Percentiles rank a stretch among this genome's conserved stretches.
phyloP scores from a whole-genome alignment of 768 basidiomycete species.

The Hericium erinaceus region DNA sequence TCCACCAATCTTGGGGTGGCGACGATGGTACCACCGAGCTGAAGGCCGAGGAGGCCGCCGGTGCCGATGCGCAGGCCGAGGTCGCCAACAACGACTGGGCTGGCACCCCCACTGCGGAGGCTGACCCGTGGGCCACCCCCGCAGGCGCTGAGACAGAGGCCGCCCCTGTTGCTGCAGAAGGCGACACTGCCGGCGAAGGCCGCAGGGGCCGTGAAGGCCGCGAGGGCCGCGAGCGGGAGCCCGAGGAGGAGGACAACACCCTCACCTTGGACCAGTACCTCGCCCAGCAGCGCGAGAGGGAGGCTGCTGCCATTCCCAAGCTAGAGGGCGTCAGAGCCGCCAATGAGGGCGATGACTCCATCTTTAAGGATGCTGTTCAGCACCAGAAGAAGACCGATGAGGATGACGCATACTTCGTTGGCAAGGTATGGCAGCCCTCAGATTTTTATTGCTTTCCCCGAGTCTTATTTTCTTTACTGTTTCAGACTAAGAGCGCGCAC shows the following conservation, averaged over 20 bases:
- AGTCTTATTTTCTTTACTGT: background rate
- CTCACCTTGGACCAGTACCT: conserved; percentile 91
- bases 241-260: conserved; percentile 87
- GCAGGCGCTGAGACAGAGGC: conserved; percentile 21
- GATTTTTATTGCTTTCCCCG: background rate
- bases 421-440: conserved; percentile 53
- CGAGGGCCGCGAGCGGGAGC: conserved; percentile 44
- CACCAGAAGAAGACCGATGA: conserved; percentile 55
- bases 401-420: conserved; percentile 71
- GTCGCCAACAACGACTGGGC: conserved; percentile 26
- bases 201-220: conserved; percentile 36
- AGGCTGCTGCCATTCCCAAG: conserved; percentile 53
- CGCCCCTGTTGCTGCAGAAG: conserved; percentile 24
- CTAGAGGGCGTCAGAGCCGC: conserved; percentile 62
- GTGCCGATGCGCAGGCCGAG: conserved; percentile 58
- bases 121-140: conserved; percentile 23
- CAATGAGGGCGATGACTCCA: conserved; percentile 58
- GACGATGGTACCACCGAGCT: conserved; percentile 82
- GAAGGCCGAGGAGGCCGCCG: conserved; percentile 70
- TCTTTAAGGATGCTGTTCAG: conserved; percentile 65
- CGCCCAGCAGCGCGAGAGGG: conserved; percentile 67
- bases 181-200: conserved; percentile 22
- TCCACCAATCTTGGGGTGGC: conserved; percentile 92
- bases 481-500: conserved; percentile 52
- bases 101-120: conserved; percentile 19